A percentile compares a stretch with the other conserved stretches of the same genome.
These are phyloP conservation scores for Eucalyptus tenuipes DNA, from an alignment of 345 rosid genomes.

Conservation along the genomic window DNA sequence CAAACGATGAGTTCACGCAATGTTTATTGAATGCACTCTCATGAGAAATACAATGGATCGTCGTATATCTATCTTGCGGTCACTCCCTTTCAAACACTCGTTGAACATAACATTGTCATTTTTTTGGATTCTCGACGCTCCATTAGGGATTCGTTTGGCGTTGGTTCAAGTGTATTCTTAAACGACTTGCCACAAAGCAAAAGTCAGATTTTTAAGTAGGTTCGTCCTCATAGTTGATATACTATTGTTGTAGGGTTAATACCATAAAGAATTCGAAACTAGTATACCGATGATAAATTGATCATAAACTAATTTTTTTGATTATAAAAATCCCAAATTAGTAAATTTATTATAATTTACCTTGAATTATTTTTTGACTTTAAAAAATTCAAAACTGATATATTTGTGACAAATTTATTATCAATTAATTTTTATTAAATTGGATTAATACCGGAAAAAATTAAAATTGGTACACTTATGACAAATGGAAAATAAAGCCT, in stretches of 20 bases:
- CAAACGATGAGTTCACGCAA: not conserved
- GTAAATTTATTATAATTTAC: no score
- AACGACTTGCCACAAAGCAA: not conserved
- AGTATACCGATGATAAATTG: fast-evolving
- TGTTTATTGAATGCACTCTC: not conserved
- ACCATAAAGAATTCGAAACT: no score
- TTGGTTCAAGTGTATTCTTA: not conserved
- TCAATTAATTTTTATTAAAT: no score
- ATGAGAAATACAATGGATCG: not conserved
- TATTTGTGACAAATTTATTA: no score
- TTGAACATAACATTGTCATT: not conserved
- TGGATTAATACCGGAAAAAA: fast-evolving
- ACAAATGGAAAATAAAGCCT: no score
- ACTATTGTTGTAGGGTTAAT: not conserved
- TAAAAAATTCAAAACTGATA: no score
- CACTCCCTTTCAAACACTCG: no score
- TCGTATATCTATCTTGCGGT: not conserved
- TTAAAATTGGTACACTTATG: no score
- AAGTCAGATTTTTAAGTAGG: not conserved
- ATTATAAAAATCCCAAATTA: no score
- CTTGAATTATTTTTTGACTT: no score
- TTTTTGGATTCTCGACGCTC: not conserved
- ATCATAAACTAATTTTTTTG: no score
- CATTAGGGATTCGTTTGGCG: not conserved
- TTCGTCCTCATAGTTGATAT: not conserved